Percentiles rank a stretch among this genome's conserved stretches.
Evolutionary conservation across 352 stramenopile species (phyloP).

Genomic region (Hyaloperonospora brassicae): DNA sequence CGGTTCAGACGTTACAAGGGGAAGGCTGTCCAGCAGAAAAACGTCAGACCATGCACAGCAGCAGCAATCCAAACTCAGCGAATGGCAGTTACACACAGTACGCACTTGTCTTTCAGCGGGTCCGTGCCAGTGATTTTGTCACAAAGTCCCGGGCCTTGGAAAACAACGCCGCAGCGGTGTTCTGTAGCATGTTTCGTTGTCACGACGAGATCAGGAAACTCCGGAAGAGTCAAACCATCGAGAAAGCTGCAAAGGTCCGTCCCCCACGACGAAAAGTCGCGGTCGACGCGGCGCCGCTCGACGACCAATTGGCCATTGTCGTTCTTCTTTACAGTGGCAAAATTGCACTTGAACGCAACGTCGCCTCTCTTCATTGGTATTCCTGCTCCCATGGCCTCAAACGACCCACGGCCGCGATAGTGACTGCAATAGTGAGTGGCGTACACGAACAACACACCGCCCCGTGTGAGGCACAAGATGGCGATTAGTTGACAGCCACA

Average conservation of each 20-base stretch:
- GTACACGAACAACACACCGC: conserved; percentile 1
- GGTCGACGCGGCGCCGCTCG: conserved; percentile 65
- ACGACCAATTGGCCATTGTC: conserved; percentile 62
- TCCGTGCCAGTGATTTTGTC: conserved; percentile 84
- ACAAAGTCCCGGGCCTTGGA: conserved; percentile 68
- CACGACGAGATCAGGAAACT: conserved; percentile 57
- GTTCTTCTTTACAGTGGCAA: conserved; percentile 65
- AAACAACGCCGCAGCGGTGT: conserved; percentile 82
- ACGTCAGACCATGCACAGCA: conserved; percentile 2
- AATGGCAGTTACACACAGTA: neutral
- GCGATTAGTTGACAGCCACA: neutral
- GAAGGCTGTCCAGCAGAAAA: conserved; percentile 36
- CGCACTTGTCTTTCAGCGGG: conserved; percentile 83
- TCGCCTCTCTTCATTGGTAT: conserved; percentile 78
- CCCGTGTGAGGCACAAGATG: neutral
- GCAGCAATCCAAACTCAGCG: neutral
- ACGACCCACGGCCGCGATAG: conserved; percentile 79
- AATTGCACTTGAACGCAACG: conserved; percentile 88
- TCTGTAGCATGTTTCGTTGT: conserved; percentile 84
- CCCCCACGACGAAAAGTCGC: conserved; percentile 76
- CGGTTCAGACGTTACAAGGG: conserved; percentile 47
- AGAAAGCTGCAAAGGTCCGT: conserved; percentile 79
- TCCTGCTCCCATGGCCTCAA: conserved; percentile 83
- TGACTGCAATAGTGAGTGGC: conserved; percentile 29
- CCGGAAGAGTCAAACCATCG: conserved; percentile 45